Evolutionary conservation across 2,329 filamentous ascomycete genomes (phyloP), one percentile per base, ranked within the genome.

Genomic region (Hortaea sp.): DNA sequence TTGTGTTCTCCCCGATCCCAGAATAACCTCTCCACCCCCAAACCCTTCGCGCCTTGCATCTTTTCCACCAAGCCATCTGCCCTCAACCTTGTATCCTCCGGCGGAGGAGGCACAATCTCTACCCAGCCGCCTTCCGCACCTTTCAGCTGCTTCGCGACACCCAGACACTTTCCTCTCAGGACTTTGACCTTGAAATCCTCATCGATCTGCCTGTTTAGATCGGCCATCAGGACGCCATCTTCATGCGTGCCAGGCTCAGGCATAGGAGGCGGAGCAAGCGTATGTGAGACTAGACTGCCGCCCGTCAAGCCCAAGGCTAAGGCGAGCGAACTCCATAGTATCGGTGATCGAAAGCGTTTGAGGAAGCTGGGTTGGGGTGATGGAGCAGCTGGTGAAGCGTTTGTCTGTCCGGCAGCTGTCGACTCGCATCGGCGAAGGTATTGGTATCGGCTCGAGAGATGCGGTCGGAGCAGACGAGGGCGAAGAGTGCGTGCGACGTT

Each of bases 11-110:
- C 63, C 3, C 67, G 58, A 59, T 85, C 78, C 70, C 74, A 78
- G 59, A 85, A 88, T 1, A 84, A 66, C 55, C 76, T 73, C 69
- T 86, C 76, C 55, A 65, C 61, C 6, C 67, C 70, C 20, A 73
- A 48, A 3, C 66, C 68, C 44, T 63, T 62, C 30, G 63, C 62
- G 6, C 69, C 70, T 12, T 61, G 60, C 44, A 72, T 40, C 6
- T 62, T 50, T 1, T 63, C 53, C 11, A 60, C 47, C 32, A 66
- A 55, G 5, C 51, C 45, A 20, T 54, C 49, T 6, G 49, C 6
- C 5, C 31, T 29, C 10, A 35, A 47, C 44, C 39, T 40, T 30
- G 45, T 43, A 27, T 52, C 50, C 5, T 48, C 48, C 1, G 27
- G 38, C 4, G 48, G 49, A 6, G 49, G 41, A 4, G 56, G 50